phyloP scores from a whole-genome alignment of 2,329 filamentous ascomycete genomes.

The Phialophora expanda region DNA sequence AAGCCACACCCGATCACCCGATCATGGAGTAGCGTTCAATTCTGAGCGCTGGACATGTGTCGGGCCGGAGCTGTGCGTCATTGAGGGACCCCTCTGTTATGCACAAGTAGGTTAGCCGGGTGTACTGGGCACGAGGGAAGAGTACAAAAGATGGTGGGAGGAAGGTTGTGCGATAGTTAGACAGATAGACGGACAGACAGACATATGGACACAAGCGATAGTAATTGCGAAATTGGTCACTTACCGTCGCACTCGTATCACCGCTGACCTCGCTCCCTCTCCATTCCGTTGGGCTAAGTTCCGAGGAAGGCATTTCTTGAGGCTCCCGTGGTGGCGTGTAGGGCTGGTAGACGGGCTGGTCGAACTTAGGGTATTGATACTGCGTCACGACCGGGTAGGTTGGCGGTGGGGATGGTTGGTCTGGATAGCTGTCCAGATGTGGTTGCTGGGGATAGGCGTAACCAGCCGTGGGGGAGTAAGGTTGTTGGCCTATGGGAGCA shows the following conservation, averaged over 20 bases:
- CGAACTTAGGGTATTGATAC: neutral
- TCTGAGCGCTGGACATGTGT: neutral
- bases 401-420: neutral
- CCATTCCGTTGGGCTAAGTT: constrained; percentile 1
- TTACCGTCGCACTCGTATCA: constrained; percentile 5
- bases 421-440: neutral
- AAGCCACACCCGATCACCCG: neutral
- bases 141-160: neutral
- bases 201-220: neutral
- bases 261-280: constrained; percentile 9
- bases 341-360: neutral
- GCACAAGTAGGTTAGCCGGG: neutral
- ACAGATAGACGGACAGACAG: neutral
- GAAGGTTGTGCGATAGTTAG: neutral
- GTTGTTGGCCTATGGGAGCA: neutral
- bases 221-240: neutral
- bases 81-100: neutral
- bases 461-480: neutral
- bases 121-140: neutral
- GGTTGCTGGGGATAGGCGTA: constrained; percentile 1
- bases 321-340: neutral
- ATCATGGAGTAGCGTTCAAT: neutral
- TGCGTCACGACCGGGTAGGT: neutral
- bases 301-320: constrained; percentile 13
- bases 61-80: constrained; percentile 1